Conservation (phyloP, 805 yeast species). For the Lipomyces yamanashiensis region DNA sequence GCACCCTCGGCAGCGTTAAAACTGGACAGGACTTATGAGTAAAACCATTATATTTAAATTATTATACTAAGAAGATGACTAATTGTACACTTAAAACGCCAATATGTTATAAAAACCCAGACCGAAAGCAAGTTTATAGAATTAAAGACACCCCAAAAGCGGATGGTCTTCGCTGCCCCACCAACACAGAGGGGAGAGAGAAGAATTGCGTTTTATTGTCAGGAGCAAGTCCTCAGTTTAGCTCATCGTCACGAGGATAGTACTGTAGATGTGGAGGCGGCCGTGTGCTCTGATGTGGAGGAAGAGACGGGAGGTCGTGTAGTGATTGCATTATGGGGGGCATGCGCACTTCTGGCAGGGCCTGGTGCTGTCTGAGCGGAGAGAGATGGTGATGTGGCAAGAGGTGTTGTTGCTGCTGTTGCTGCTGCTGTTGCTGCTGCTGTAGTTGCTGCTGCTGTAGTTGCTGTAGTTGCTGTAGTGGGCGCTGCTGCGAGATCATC, state of each 20-base stretch:
- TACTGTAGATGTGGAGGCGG: slow-evolving; percentile 6
- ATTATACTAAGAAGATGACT: not conserved
- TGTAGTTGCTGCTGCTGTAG: not conserved
- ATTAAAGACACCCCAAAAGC: too few species aligned
- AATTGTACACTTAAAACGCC: slow-evolving; percentile 6
- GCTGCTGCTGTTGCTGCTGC: not conserved
- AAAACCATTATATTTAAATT: too few species aligned
- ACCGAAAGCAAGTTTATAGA: not conserved
- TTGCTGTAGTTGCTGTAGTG: slow-evolving; percentile 1
- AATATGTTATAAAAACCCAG: not conserved
- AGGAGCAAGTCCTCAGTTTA: not conserved
- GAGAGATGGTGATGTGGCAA: not conserved
- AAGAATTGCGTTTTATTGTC: not conserved
- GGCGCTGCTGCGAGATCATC: not conserved
- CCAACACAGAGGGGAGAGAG: not conserved
- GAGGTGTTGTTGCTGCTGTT: not conserved
- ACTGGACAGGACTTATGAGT: not conserved
- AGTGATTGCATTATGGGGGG: not conserved
- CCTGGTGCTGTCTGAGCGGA: not conserved
- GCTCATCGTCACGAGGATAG: slow-evolving; percentile 14
- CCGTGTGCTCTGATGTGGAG: not conserved
- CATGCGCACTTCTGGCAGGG: not conserved
- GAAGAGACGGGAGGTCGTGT: slow-evolving; percentile 7
- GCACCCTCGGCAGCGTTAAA: not conserved
- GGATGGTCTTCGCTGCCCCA: too few species aligned